These are phyloP conservation scores for Plenodomus lindquistii DNA, from an alignment of 2,329 filamentous ascomycete species.

Conservation along the genomic window DNA sequence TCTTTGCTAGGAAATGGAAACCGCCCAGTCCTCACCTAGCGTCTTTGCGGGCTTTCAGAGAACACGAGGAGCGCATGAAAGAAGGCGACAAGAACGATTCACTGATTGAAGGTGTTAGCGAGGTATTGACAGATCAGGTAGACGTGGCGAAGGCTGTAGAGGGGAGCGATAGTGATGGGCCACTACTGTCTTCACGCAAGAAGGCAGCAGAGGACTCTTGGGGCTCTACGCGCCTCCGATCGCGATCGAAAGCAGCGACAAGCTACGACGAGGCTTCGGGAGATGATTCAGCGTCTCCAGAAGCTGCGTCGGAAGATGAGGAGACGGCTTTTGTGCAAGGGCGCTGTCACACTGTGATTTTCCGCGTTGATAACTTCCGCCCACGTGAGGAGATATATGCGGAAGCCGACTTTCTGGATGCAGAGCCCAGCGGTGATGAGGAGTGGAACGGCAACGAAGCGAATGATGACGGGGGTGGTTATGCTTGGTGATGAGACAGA, in stretches of 20 bases:
- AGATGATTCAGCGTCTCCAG: slow-evolving; percentile 27
- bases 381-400: slow-evolving; percentile 68
- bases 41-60: slow-evolving; percentile 48
- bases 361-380: slow-evolving; percentile 76
- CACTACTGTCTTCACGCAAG: slow-evolving; percentile 23
- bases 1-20: slow-evolving; percentile 62
- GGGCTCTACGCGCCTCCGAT: slow-evolving; percentile 36
- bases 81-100: slow-evolving; percentile 22
- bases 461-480: slow-evolving; percentile 45
- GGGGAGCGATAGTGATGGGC: slow-evolving; percentile 33
- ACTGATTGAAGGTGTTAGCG: slow-evolving; percentile 23
- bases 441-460: slow-evolving; percentile 63
- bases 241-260: slow-evolving; percentile 26
- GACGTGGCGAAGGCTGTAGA: slow-evolving; percentile 4
- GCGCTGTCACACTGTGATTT: slow-evolving; percentile 70
- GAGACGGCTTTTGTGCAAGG: slow-evolving; percentile 61
- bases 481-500: slow-evolving; percentile 28
- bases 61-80: slow-evolving; percentile 40
- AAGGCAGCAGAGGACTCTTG: slow-evolving; percentile 30
- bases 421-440: slow-evolving; percentile 61
- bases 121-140: slow-evolving; percentile 6
- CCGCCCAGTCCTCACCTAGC: slow-evolving; percentile 51
- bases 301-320: slow-evolving; percentile 15
- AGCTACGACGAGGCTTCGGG: slow-evolving; percentile 39
- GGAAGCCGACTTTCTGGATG: slow-evolving; percentile 73